A percentile compares a stretch with the other conserved stretches of the same genome.
phyloP scores from a whole-genome alignment of 129 eudicot species.

The Artemisia annua region DNA sequence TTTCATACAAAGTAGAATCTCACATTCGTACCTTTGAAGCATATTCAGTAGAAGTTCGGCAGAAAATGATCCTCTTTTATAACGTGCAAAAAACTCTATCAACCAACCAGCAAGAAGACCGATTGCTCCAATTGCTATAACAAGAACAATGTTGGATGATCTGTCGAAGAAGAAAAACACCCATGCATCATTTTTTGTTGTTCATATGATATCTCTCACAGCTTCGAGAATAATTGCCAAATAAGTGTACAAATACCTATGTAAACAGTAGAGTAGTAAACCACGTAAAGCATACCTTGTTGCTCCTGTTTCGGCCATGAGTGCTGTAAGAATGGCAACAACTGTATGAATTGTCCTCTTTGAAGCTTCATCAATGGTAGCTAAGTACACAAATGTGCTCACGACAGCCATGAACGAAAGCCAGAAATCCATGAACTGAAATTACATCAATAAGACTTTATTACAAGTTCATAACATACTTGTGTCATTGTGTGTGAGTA shows the following conservation, averaged over 20 bases:
- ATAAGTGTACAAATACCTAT: not conserved
- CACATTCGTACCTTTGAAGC: constrained; percentile 62
- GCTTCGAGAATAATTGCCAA: constrained; percentile 3
- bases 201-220: not conserved
- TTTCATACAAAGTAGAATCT: not conserved
- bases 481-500: not conserved
- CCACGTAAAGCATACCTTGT: constrained; percentile 54
- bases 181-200: not conserved
- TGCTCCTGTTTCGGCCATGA: constrained; percentile 72
- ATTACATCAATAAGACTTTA: constrained; percentile 9
- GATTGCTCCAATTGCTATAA: constrained; percentile 56
- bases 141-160: constrained; percentile 63
- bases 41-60: constrained; percentile 38
- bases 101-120: constrained; percentile 76
- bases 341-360: constrained; percentile 75
- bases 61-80: constrained; percentile 42
- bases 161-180: constrained; percentile 33
- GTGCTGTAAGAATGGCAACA: constrained; percentile 76
- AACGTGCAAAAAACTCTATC: constrained; percentile 53
- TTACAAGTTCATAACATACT: not conserved
- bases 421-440: constrained; percentile 94
- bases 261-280: constrained; percentile 3
- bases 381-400: constrained; percentile 80
- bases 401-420: constrained; percentile 94
- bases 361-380: constrained; percentile 68